A percentile compares a stretch with the other conserved stretches of the same genome.
phyloP scores from a whole-genome alignment of 2,329 filamentous ascomycete genomes.

The Cladosporium cucumerinum region DNA sequence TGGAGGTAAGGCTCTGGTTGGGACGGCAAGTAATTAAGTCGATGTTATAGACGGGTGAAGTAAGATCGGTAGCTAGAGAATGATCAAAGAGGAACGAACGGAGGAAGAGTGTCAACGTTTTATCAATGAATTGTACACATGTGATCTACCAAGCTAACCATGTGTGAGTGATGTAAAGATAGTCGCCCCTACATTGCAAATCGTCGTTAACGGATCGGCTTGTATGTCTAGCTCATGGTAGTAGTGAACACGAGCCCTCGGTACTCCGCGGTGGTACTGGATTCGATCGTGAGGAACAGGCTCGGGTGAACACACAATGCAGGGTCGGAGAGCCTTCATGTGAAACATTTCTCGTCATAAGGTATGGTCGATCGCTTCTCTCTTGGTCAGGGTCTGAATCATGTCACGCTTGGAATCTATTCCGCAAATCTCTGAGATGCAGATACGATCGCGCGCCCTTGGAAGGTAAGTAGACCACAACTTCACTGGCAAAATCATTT shows the following conservation, averaged over 20 bases:
- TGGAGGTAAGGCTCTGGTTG: too few relatives aligned
- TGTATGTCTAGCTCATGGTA: background rate
- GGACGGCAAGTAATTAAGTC: background rate
- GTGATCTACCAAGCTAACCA: background rate
- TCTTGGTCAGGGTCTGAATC: background rate
- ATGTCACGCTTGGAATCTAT: background rate
- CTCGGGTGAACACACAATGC: background rate
- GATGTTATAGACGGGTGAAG: background rate
- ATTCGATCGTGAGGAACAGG: slow-evolving; percentile 3
- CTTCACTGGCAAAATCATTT: background rate
- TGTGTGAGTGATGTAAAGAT: slow-evolving; percentile 12
- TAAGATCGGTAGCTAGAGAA: too few relatives aligned
- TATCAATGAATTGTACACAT: background rate
- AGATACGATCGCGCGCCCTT: background rate
- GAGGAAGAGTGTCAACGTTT: background rate
- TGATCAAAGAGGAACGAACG: background rate
- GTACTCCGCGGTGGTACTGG: background rate
- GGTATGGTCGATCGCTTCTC: background rate
- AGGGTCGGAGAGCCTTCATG: background rate
- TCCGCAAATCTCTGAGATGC: background rate
- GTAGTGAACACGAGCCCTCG: background rate
- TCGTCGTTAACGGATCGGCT: background rate
- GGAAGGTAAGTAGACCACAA: too few relatives aligned
- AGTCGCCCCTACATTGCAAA: background rate
- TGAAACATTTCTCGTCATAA: slow-evolving; percentile 14